Conservation (phyloP, 352 stramenopile species). For the Phytophthora chlamydospora region DNA sequence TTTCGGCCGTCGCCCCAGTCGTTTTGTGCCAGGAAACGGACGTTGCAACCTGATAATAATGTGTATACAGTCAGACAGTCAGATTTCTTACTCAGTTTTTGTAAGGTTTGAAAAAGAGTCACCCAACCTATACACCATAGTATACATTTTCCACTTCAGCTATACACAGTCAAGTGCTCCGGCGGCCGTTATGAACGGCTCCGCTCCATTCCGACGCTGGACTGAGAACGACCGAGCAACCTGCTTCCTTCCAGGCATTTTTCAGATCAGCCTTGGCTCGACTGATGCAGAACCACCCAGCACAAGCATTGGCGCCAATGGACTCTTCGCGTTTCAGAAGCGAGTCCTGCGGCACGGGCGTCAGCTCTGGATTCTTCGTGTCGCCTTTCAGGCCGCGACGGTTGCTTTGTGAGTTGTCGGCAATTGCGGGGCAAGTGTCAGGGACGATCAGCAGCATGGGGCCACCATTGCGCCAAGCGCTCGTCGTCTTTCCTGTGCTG, state of each 20-base stretch:
- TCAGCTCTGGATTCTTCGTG: constrained; percentile 19
- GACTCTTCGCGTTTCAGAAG: constrained; percentile 22
- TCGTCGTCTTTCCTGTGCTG: constrained; percentile 26
- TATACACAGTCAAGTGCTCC: constrained; percentile 12
- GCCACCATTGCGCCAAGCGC: constrained; percentile 2
- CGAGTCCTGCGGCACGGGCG: constrained; percentile 17
- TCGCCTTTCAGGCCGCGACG: constrained; percentile 25
- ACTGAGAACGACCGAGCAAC: constrained; percentile 19
- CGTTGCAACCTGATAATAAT: constrained; percentile 6
- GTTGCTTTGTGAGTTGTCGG: constrained; percentile 6
- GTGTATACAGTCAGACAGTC: no score
- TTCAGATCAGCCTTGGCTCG: constrained; percentile 13
- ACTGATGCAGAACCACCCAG: constrained; percentile 15
- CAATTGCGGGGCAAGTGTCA: not conserved
- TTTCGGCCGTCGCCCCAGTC: constrained; percentile 4
- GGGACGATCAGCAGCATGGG: constrained; percentile 10
- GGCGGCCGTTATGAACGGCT: constrained; percentile 20
- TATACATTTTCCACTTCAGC: not conserved
- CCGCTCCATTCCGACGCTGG: constrained; percentile 8
- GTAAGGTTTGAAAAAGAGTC: no score
- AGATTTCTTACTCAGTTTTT: no score
- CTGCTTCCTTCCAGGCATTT: constrained; percentile 32
- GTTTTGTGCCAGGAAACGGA: not conserved
- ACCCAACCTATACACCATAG: no score
- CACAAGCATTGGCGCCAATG: constrained; percentile 15